Conservation (phyloP, 2,329 filamentous ascomycete species). For the Neonectria neomacrospora region DNA sequence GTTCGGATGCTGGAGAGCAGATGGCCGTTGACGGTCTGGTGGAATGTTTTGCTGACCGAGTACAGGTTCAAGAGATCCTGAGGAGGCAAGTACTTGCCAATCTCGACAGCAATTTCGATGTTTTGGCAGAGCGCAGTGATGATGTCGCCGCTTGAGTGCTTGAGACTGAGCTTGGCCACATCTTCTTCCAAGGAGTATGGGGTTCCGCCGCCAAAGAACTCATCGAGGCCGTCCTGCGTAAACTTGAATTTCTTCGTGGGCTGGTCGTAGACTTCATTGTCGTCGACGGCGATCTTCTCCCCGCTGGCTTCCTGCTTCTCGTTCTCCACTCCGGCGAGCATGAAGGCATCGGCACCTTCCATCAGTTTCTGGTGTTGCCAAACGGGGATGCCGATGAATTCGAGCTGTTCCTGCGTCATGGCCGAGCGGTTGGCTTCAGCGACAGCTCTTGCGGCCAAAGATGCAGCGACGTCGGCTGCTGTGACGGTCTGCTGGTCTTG, state of each 20-base stretch:
- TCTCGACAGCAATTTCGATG: conserved; percentile 63
- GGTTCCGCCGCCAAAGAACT: conserved; percentile 46
- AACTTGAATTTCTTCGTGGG: conserved; percentile 46
- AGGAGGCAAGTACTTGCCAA: conserved; percentile 65
- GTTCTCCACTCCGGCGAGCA: background rate
- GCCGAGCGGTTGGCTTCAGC: background rate
- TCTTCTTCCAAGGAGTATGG: conserved; percentile 41
- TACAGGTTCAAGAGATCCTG: conserved; percentile 72
- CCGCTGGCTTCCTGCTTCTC: conserved; percentile 7
- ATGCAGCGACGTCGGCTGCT: background rate
- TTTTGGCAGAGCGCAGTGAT: conserved; percentile 56
- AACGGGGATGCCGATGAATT: background rate
- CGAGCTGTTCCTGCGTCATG: background rate
- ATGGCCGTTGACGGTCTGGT: conserved; percentile 68
- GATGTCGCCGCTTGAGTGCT: conserved; percentile 52
- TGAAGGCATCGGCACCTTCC: background rate
- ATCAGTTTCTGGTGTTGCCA: background rate
- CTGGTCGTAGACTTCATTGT: conserved; percentile 23
- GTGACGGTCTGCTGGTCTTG: background rate
- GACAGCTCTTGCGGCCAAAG: background rate
- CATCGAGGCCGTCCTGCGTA: conserved; percentile 38
- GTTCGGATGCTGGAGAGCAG: conserved; percentile 68
- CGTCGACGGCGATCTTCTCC: conserved; percentile 23
- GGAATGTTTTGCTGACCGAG: conserved; percentile 70
- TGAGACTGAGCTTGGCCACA: conserved; percentile 34